These are phyloP conservation scores for Bjerkandera adusta DNA, from an alignment of 1,284 basidiomycete genomes.

Conservation along the genomic window DNA sequence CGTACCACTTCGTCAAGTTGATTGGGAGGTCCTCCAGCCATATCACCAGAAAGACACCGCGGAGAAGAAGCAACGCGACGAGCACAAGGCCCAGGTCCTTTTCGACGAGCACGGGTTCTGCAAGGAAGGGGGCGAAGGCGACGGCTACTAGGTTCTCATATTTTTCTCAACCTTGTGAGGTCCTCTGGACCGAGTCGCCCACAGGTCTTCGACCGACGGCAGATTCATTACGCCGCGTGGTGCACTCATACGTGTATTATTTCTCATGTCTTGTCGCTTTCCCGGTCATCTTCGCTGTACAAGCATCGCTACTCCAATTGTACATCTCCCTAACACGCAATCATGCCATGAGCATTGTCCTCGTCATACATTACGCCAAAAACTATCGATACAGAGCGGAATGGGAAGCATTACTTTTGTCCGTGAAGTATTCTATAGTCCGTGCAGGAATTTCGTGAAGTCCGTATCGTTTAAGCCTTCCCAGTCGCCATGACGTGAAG, in stretches of 20 bases:
- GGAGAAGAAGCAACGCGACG: constrained; percentile 67
- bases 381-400: too few species aligned
- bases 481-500: constrained; percentile 47
- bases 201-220: constrained; percentile 25
- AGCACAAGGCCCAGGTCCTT: constrained; percentile 71
- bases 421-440: too few species aligned
- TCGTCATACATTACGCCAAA: too few species aligned
- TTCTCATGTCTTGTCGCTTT: neutral
- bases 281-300: neutral
- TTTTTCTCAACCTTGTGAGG: neutral
- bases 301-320: too few species aligned
- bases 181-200: too few species aligned
- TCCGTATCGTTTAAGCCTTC: constrained; percentile 27
- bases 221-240: constrained; percentile 39
- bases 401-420: too few species aligned
- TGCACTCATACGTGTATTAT: constrained; percentile 2
- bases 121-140: constrained; percentile 89
- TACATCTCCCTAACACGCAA: neutral
- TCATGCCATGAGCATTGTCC: too few species aligned
- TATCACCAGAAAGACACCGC: constrained; percentile 74
- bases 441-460: too few species aligned
- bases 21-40: constrained; percentile 66
- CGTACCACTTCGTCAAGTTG: constrained; percentile 74
- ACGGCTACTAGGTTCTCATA: constrained; percentile 83
- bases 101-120: constrained; percentile 81